Percentiles rank a stretch among this genome's conserved stretches.
Evolutionary conservation across 768 basidiomycete species (phyloP).

Genomic region (Podaxis sp.): DNA sequence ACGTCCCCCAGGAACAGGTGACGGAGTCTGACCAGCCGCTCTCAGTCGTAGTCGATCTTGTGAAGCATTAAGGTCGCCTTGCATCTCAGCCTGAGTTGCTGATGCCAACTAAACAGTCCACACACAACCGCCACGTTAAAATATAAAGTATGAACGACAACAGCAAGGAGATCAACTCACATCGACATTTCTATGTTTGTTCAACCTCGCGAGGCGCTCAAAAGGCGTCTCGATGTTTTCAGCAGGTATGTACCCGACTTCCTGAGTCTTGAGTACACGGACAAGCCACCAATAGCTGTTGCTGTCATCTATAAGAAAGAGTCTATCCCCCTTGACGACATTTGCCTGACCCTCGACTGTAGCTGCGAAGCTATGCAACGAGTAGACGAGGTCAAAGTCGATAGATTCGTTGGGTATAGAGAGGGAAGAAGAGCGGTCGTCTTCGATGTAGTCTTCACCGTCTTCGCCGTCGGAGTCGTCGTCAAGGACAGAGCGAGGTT

Average conservation of each 20-base stretch:
- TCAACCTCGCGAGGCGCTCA: slow-evolving; percentile 89
- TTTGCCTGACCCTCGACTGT: slow-evolving; percentile 99
- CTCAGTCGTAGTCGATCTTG: slow-evolving; percentile 45
- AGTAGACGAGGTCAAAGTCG: slow-evolving; percentile 90
- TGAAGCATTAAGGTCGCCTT: slow-evolving; percentile 44
- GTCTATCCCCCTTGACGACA: slow-evolving; percentile 96
- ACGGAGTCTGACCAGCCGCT: slow-evolving; percentile 46
- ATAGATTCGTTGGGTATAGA: slow-evolving; percentile 90
- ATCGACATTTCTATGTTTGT: slow-evolving; percentile 97
- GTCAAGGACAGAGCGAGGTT: slow-evolving; percentile 82
- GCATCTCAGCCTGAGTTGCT: slow-evolving; percentile 67
- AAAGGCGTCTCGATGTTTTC: slow-evolving; percentile 99
- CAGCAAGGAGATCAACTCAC: slow-evolving; percentile 41
- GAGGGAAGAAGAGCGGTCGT: slow-evolving; percentile 75
- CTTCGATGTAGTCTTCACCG: slow-evolving; percentile 63
- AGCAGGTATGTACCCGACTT: slow-evolving; percentile 98
- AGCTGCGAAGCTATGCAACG: slow-evolving; percentile 94
- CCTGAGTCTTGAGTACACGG: slow-evolving; percentile 95
- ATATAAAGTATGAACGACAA: slow-evolving; percentile 10
- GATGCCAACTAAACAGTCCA: slow-evolving; percentile 53
- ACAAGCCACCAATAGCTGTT: slow-evolving; percentile 99
- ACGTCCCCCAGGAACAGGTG: slow-evolving; percentile 35
- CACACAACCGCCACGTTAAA: not conserved
- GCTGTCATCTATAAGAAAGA: slow-evolving; percentile 95
- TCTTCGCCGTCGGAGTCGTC: slow-evolving; percentile 79